phyloP scores from a whole-genome alignment of 148 eudicot species.

The Pharnaceum exiguum region DNA sequence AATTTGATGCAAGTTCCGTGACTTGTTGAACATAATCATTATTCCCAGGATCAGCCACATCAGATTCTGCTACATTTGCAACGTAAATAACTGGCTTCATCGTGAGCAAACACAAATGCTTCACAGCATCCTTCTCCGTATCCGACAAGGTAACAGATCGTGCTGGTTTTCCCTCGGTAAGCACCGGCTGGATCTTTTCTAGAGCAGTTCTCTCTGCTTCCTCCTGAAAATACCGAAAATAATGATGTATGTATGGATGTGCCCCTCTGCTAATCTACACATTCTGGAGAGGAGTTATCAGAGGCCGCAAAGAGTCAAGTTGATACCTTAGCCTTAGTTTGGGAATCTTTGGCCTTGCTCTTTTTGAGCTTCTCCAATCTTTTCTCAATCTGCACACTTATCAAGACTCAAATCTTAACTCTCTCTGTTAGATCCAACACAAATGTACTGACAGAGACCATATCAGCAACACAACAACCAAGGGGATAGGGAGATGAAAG shows the following conservation, averaged over 20 bases:
- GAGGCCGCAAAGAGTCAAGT: not conserved
- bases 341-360: conserved; percentile 76
- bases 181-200: conserved; percentile 67
- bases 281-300: not conserved
- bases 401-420: conserved; percentile 28
- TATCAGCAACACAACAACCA: not conserved
- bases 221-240: conserved; percentile 51
- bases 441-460: not conserved
- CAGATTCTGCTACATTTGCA: conserved; percentile 97
- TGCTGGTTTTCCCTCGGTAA: conserved; percentile 95
- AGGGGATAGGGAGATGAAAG: no score
- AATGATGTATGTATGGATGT: conserved; percentile 1
- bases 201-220: conserved; percentile 90
- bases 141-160: conserved; percentile 84
- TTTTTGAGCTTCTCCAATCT: conserved; percentile 92
- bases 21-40: conserved; percentile 84
- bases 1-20: conserved; percentile 60
- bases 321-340: conserved; percentile 77
- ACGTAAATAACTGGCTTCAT: conserved; percentile 91
- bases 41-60: conserved; percentile 68
- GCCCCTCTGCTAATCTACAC: not conserved
- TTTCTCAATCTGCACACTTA: conserved; percentile 87
- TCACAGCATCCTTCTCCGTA: conserved; percentile 69
- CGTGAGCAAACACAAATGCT: conserved; percentile 92
- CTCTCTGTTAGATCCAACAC: conserved; percentile 17